phyloP scores from a whole-genome alignment of 208 protist genomes.

The Willaertia magna region DNA sequence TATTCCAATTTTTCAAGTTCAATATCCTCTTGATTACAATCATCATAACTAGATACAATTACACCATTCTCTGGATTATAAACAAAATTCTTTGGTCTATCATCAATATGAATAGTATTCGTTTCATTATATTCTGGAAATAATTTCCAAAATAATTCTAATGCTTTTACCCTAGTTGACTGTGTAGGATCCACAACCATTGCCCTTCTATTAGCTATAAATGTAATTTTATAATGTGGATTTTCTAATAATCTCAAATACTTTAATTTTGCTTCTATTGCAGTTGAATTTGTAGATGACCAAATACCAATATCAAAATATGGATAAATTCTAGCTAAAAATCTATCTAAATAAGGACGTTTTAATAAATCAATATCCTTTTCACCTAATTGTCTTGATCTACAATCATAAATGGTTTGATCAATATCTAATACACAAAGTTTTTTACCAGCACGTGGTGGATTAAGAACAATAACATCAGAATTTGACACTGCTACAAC shows the following conservation, averaged over 20 bases:
- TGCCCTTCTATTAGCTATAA: neutral
- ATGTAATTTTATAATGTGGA: constrained; percentile 5
- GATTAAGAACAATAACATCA: constrained; percentile 12
- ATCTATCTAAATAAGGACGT: constrained; percentile 4
- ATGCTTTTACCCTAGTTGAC: constrained; percentile 11
- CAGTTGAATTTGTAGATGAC: constrained; percentile 16
- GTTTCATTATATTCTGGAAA: neutral
- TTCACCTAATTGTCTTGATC: neutral
- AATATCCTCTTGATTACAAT: neutral
- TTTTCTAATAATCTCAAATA: constrained; percentile 10
- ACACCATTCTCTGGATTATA: constrained; percentile 15
- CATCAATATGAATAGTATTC: constrained; percentile 24
- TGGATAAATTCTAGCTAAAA: constrained; percentile 8
- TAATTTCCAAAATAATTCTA: constrained; percentile 8
- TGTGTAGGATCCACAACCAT: too few relatives aligned
- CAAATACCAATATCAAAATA: constrained; percentile 16
- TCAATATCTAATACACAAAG: constrained; percentile 19
- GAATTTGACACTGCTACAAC: too few relatives aligned
- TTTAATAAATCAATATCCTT: neutral
- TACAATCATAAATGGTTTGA: constrained; percentile 19
- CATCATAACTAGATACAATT: neutral
- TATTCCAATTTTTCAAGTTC: neutral
- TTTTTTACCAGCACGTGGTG: constrained; percentile 16
- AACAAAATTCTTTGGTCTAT: constrained; percentile 14
- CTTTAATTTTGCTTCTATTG: constrained; percentile 14